phyloP scores from a whole-genome alignment of 2,329 filamentous ascomycete genomes.

The Beauveria bassiana region DNA sequence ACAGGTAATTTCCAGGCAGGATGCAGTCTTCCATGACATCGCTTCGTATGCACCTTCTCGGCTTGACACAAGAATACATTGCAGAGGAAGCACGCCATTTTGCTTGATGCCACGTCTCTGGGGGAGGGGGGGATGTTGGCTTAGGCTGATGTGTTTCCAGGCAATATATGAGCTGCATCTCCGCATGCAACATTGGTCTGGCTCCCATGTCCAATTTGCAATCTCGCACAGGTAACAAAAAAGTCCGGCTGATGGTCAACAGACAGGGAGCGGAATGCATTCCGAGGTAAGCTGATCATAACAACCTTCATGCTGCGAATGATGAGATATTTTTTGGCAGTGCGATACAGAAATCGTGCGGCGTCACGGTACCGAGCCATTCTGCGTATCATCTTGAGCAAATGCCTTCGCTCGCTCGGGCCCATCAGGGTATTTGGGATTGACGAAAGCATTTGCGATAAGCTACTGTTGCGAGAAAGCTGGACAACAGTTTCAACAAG shows the following conservation, averaged over 20 bases:
- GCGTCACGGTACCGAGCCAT: conserved; percentile 30
- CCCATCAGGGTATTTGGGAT: conserved; percentile 19
- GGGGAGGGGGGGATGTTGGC: too few relatives aligned
- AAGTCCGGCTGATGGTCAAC: background rate
- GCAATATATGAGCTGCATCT: conserved; percentile 2
- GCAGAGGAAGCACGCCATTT: conserved; percentile 45
- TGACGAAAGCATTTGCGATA: background rate
- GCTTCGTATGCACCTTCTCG: conserved; percentile 31
- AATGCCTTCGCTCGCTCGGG: conserved; percentile 12
- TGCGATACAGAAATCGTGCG: conserved; percentile 24
- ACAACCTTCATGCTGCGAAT: conserved; percentile 22
- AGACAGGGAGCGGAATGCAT: background rate
- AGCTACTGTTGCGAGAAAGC: conserved; percentile 17
- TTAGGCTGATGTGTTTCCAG: background rate
- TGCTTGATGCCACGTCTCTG: conserved; percentile 38
- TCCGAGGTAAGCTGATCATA: conserved; percentile 20
- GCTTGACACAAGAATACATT: conserved; percentile 37
- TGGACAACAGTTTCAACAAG: conserved; percentile 23
- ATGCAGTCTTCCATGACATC: conserved; percentile 37
- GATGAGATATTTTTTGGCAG: conserved; percentile 23
- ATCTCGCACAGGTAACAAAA: background rate
- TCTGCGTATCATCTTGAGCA: conserved; percentile 27
- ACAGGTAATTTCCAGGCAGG: conserved; percentile 3
- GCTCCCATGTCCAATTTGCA: background rate
- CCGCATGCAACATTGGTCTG: background rate